Evolutionary conservation across 257 asterid genomes (phyloP).

Genomic region (Solanum ahanhuiri): DNA sequence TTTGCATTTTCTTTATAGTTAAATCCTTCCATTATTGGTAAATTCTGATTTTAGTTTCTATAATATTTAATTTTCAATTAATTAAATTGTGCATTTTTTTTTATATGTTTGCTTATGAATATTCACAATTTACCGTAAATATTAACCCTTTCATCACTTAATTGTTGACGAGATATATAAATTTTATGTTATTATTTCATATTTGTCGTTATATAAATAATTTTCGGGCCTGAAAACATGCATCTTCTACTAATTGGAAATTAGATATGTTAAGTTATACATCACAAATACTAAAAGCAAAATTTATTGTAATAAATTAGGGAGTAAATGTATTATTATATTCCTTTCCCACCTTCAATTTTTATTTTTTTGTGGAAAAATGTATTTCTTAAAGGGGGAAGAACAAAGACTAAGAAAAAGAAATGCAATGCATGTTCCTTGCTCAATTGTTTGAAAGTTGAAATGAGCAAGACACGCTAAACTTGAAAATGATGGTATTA

Average conservation of each 20-base stretch:
- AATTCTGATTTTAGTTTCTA: not conserved
- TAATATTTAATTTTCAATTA: not conserved
- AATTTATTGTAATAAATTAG: not conserved
- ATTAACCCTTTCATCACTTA: not conserved
- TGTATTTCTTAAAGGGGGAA: not conserved
- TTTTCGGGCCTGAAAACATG: not conserved
- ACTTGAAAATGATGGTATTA: not conserved
- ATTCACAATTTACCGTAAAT: not conserved
- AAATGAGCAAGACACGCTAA: not conserved
- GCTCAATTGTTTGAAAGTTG: not conserved
- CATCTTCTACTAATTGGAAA: not conserved
- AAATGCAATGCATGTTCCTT: not conserved
- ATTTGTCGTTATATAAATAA: not conserved
- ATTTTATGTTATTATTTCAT: not conserved
- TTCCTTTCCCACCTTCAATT: not conserved
- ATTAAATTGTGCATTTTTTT: not conserved
- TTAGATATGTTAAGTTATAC: not conserved
- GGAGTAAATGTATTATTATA: not conserved
- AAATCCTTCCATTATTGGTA: not conserved
- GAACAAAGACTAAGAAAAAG: not conserved
- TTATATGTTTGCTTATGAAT: not conserved
- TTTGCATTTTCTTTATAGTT: not conserved
- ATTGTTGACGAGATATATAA: not conserved
- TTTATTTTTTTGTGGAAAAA: not conserved
- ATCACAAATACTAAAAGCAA: not conserved